Percentiles rank a stretch among this genome's conserved stretches.
Conservation (phyloP, 805 yeast species). For the Metschnikowia henanensis region DNA sequence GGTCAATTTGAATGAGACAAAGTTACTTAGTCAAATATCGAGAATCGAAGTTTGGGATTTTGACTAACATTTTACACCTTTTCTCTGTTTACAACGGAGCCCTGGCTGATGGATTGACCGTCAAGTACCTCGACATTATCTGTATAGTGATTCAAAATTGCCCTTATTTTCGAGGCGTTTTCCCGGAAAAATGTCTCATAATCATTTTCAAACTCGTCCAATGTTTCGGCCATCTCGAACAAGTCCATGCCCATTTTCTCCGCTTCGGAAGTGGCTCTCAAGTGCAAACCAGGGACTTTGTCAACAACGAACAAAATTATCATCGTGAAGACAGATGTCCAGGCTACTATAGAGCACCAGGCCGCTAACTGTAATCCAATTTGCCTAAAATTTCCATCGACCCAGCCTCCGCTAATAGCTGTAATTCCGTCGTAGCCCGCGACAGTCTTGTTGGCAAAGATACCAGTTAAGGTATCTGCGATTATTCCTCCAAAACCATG, state of each 20-base stretch:
- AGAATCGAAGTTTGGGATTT: no score
- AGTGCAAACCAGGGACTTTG: constrained; percentile 49
- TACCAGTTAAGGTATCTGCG: constrained; percentile 43
- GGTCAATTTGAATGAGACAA: no score
- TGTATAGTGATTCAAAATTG: constrained; percentile 15
- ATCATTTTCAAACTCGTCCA: constrained; percentile 40
- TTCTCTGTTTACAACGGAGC: constrained; percentile 13
- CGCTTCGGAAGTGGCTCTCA: constrained; percentile 45
- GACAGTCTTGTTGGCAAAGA: constrained; percentile 44
- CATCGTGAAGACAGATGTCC: constrained; percentile 47
- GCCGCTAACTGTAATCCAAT: constrained; percentile 48
- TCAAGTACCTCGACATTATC: constrained; percentile 12
- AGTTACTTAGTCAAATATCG: no score
- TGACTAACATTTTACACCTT: constrained; percentile 12
- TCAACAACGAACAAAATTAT: constrained; percentile 48
- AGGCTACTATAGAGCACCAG: constrained; percentile 40
- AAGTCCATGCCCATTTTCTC: constrained; percentile 54
- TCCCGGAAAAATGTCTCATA: constrained; percentile 26
- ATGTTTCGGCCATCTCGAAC: constrained; percentile 50
- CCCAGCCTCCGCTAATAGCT: constrained; percentile 47
- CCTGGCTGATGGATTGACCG: constrained; percentile 11
- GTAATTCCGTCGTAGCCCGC: constrained; percentile 46
- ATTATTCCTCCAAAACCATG: constrained; percentile 51
- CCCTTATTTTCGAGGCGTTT: constrained; percentile 20
- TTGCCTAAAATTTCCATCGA: constrained; percentile 45